Base-by-base conservation (phyloP, 768 basidiomycete genomes). In the Termitomyces sp. region DNA sequence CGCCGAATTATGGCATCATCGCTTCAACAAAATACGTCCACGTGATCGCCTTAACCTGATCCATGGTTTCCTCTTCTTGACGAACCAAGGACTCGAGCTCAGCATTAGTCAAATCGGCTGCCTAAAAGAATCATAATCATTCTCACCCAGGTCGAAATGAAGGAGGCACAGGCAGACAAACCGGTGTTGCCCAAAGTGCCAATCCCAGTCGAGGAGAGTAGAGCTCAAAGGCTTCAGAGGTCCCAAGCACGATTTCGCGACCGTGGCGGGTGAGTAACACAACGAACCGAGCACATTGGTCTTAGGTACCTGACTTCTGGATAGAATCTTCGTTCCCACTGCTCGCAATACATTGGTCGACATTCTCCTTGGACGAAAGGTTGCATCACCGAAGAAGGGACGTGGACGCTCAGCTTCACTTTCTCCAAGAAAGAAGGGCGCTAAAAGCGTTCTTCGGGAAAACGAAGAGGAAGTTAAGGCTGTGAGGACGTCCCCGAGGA, bases 161-260 rank as follows among this genome's bases (percentile, higher is more conserved):
- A 60, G 13, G 51, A 7, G 28, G 18, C 56, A 8, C 20, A 36
- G 28, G 26, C 42, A 22, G 45, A 8, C 8, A 57, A 47, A 20
- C 29, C 54, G 36, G n/a, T 20, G 3, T 50, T 31, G 16, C 63
- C 61, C 24, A 51, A 36, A 22, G 56, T 39, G 22, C 56, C 54
- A 9, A 56, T 59, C 7, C 55, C 13, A 65, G 81, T 82, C 15
- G 80, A 84, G 51, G 84, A 83, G 53, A 89, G 87, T 65, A 77
- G 84, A 31, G 78, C 79, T 0, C 72, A 84, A 49, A 81, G 88
- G 45, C 65, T 82, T 16, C 77, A 86, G 65, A 79, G 86, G 42
- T 84, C 83, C 59, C 82, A 88, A 62, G 77, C 85, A 34, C 75
- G 87, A 26, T 85, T 87, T 68, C 79, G 87, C 54, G 85, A 88